Evolutionary conservation across 352 stramenopile genomes (phyloP).

Genomic region (Phytopythium chamaehyphon): DNA sequence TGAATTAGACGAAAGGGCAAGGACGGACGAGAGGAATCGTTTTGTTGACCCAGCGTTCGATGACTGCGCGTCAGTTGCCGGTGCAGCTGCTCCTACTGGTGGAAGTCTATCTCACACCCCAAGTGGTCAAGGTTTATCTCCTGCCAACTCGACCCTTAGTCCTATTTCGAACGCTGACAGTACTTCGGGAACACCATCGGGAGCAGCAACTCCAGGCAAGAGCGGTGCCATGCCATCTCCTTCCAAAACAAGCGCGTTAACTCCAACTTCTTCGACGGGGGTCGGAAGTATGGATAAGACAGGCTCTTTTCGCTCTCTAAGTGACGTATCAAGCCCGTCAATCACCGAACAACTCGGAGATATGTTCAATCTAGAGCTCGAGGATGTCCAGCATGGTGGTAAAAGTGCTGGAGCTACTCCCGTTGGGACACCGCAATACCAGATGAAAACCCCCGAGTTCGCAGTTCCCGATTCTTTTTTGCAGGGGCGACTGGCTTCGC

Average conservation of each 20-base stretch:
- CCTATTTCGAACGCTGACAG: not conserved
- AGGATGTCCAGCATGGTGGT: conserved; percentile 5
- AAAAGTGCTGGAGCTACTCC: not conserved
- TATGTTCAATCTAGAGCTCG: conserved; percentile 24
- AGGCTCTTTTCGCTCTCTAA: conserved; percentile 16
- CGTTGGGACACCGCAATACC: not conserved
- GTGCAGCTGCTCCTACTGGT: conserved; percentile 1
- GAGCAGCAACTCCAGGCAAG: not conserved
- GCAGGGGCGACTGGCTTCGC: conserved; percentile 55
- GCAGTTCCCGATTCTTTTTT: conserved; percentile 27
- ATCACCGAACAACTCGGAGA: conserved; percentile 23
- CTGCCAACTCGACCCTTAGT: not conserved
- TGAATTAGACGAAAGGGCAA: conserved; percentile 54
- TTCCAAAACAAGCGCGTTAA: not conserved
- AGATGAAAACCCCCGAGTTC: conserved; percentile 6
- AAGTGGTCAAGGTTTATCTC: not conserved
- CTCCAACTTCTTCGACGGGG: not conserved
- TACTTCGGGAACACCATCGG: too few relatives aligned
- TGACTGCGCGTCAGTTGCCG: not conserved
- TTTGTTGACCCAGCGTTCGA: conserved; percentile 69
- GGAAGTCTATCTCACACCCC: conserved; percentile 1
- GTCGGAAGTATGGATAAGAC: conserved; percentile 5
- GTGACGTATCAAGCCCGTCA: conserved; percentile 19
- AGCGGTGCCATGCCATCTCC: not conserved
- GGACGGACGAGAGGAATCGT: conserved; percentile 56